These are phyloP conservation scores for Penicillium antarcticum DNA, from an alignment of 495 filamentous ascomycete genomes.

Conservation along the genomic window DNA sequence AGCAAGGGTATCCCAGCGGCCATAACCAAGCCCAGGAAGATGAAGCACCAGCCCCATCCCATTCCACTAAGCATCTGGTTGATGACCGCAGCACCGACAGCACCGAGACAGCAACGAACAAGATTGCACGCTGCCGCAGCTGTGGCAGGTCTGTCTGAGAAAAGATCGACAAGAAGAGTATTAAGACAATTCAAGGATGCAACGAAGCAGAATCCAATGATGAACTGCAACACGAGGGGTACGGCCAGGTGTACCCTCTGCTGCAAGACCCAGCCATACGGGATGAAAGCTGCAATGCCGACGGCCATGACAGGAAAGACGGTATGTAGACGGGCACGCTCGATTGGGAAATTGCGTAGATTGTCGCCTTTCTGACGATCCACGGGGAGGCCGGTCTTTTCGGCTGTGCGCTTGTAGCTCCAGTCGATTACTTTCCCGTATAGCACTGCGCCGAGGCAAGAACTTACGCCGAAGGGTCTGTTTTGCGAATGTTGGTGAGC, in stretches of 20 bases:
- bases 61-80: slow-evolving; percentile 57
- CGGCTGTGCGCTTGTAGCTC: slow-evolving; percentile 54
- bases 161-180: slow-evolving; percentile 59
- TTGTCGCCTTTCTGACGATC: slow-evolving; percentile 47
- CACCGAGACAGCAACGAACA: slow-evolving; percentile 60
- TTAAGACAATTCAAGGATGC: slow-evolving; percentile 42
- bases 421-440: slow-evolving; percentile 55
- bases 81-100: slow-evolving; percentile 56
- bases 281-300: slow-evolving; percentile 38
- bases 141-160: slow-evolving; percentile 52
- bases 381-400: slow-evolving; percentile 42
- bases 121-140: slow-evolving; percentile 68
- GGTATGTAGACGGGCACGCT: slow-evolving; percentile 51
- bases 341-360: slow-evolving; percentile 55
- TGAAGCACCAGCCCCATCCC: slow-evolving; percentile 63
- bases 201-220: slow-evolving; percentile 51
- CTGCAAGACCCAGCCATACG: slow-evolving; percentile 58
- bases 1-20: slow-evolving; percentile 35
- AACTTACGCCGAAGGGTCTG: slow-evolving; percentile 47
- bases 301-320: slow-evolving; percentile 44
- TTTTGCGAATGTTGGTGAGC: slow-evolving; percentile 8
- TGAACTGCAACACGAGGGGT: slow-evolving; percentile 53
- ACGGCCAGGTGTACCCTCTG: slow-evolving; percentile 41
- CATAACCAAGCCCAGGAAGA: slow-evolving; percentile 31
- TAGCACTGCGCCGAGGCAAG: slow-evolving; percentile 46